Percentiles rank a stretch among this genome's conserved stretches.
These are phyloP conservation scores for Ambrosia trifida DNA, from an alignment of 129 eudicot genomes.

Conservation along the genomic window DNA sequence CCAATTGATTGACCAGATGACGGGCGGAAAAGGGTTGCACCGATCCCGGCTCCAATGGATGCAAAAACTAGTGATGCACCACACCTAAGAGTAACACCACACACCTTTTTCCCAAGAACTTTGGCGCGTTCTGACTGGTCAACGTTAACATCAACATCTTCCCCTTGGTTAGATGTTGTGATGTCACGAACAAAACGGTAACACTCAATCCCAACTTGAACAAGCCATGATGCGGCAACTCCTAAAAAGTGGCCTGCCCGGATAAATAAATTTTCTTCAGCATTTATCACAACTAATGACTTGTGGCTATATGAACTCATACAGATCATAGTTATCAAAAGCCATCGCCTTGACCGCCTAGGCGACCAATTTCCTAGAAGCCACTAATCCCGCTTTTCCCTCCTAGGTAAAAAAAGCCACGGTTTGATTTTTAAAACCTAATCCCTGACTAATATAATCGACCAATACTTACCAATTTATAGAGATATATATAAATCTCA, in stretches of 20 bases:
- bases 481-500: no score
- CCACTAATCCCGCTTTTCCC: no score
- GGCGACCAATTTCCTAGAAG: no score
- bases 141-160: conserved; percentile 28
- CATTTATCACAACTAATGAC: not conserved
- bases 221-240: conserved; percentile 81
- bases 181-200: conserved; percentile 50
- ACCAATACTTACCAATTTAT: no score
- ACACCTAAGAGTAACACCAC: conserved; percentile 48
- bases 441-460: no score
- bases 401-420: no score
- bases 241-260: conserved; percentile 74
- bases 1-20: conserved; percentile 83
- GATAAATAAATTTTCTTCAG: not conserved
- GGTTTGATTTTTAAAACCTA: no score
- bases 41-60: conserved; percentile 89
- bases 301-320: not conserved
- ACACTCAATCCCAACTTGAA: conserved; percentile 69
- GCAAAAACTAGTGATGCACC: conserved; percentile 71
- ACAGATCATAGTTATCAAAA: no score
- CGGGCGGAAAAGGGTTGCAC: conserved; percentile 70
- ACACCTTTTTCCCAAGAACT: conserved; percentile 60
- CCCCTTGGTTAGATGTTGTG: conserved; percentile 25
- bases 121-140: conserved; percentile 35
- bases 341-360: no score